Percentiles rank a stretch among this genome's conserved stretches.
phyloP scores from a whole-genome alignment of 805 yeast species.

The Saturnispora quitensis region DNA sequence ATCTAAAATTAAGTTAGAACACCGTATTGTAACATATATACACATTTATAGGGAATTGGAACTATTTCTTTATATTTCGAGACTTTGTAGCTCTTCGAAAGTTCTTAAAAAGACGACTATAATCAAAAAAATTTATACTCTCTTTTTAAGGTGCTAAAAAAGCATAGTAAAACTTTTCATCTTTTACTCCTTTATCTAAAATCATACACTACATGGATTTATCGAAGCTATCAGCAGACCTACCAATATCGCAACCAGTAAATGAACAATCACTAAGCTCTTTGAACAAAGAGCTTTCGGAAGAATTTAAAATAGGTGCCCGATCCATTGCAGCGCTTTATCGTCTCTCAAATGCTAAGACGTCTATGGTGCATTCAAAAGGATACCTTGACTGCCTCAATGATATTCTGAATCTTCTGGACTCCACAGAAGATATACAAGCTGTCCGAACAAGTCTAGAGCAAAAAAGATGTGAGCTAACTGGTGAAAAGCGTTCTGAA shows the following conservation, averaged over 20 bases:
- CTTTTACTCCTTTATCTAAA: not conserved
- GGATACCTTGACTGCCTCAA: slow-evolving; percentile 58
- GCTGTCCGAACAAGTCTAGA: slow-evolving; percentile 32
- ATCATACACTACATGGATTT: slow-evolving; percentile 39
- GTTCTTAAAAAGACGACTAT: not conserved
- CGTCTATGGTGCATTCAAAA: slow-evolving; percentile 36
- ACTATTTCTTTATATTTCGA: not conserved
- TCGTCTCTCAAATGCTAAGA: slow-evolving; percentile 47
- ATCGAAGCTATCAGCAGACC: slow-evolving; percentile 45
- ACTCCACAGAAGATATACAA: slow-evolving; percentile 24
- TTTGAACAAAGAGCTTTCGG: slow-evolving; percentile 43
- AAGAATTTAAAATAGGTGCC: slow-evolving; percentile 65
- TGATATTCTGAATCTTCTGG: slow-evolving; percentile 33
- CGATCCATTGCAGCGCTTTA: slow-evolving; percentile 61
- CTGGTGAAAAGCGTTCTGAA: not conserved
- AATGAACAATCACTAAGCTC: slow-evolving; percentile 38
- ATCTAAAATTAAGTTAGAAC: not conserved
- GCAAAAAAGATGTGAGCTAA: slow-evolving; percentile 21
- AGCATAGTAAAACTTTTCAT: not conserved
- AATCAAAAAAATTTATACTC: not conserved
- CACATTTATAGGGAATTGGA: not conserved
- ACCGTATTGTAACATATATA: not conserved
- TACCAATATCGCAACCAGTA: slow-evolving; percentile 46
- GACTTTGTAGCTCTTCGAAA: not conserved
- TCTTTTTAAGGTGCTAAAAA: not conserved